Evolutionary conservation across 2,329 filamentous ascomycete genomes (phyloP).

Genomic region (Ophiocordyceps camponoti-saundersi): DNA sequence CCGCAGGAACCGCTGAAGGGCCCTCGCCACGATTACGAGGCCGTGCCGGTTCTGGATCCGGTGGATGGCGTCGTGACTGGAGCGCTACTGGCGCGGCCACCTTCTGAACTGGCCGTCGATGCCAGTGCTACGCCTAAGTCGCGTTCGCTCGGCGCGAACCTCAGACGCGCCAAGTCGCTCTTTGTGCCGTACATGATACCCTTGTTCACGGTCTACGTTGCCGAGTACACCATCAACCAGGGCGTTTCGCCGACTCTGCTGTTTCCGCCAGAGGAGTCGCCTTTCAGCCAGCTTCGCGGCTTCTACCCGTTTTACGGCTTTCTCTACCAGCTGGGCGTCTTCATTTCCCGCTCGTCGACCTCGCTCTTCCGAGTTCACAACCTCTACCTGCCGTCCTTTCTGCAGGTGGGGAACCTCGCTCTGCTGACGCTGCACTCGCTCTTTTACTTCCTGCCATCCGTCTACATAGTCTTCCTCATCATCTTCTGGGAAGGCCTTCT

Average conservation of each 20-base stretch:
- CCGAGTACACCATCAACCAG: constrained; percentile 96
- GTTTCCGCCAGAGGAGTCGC: constrained; percentile 60
- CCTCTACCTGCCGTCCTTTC: constrained; percentile 64
- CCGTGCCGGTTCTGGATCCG: constrained; percentile 25
- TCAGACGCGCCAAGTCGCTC: constrained; percentile 51
- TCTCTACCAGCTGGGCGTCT: constrained; percentile 89
- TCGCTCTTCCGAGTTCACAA: constrained; percentile 70
- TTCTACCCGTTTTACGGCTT: constrained; percentile 95
- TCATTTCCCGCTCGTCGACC: constrained; percentile 80
- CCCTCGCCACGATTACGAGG: constrained; percentile 32
- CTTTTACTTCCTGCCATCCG: constrained; percentile 64
- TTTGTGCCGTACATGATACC: constrained; percentile 80
- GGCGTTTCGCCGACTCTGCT: constrained; percentile 80
- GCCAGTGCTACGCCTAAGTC: constrained; percentile 19
- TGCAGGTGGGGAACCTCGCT: constrained; percentile 65
- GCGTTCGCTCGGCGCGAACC: constrained; percentile 25
- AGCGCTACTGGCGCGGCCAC: constrained; percentile 29
- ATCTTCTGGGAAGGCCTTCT: constrained; percentile 91
- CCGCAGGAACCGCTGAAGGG: constrained; percentile 45
- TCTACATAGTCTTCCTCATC: constrained; percentile 71
- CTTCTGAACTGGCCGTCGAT: constrained; percentile 15
- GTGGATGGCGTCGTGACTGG: constrained; percentile 17
- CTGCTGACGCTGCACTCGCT: constrained; percentile 63
- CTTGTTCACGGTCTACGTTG: constrained; percentile 78
- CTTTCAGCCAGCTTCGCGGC: constrained; percentile 64